Base-by-base conservation (phyloP, 164 flowering plant species). In the Stephania japonica region DNA sequence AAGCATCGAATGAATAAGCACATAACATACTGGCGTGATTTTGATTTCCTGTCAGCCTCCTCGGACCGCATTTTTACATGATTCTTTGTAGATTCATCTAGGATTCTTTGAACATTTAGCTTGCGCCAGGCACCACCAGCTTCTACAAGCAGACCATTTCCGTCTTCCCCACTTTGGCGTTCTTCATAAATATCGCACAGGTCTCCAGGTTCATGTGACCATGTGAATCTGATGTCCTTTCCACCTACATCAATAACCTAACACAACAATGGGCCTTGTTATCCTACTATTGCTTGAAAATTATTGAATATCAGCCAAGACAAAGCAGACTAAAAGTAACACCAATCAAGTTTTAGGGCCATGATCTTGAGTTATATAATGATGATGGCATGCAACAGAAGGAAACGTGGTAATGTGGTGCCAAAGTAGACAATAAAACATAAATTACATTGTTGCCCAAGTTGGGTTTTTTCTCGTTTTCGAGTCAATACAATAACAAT, bases 101-200 rank as follows among this genome's bases (percentile, higher is more conserved):
- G 81, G 32, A 87, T 78, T 26, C 99, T 89, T 67, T 92, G 97
- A 73, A 93, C 92, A 79, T 87, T 96, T 77, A 96, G 76, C 83
- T 96, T 96, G 72, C 98, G 93, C 97, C 94, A 92, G 27, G 90
- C 87, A 79, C 87, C 85, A 14, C 98, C 97, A 78, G 97, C 88
- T 84, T 93, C 98, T 75, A 93, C 88, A 79, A 96, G 97, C 83
- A 90, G 81, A 25, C 98, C 99, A 81, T 82, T 83, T 80, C 94
- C 94, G 80, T 86, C 88, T 75, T 87, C 97, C 32, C 91, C 93
- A 79, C 90, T 85, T 80, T 74, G 85, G 70, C 87, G 84, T 80
- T 96, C 97, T 85, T 96, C 97, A 81, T 93, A 96, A 74, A 93
- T 89, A 77, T 93, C 99, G 84, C 97, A 93, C 0, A 88, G 87